Conservation (phyloP, 768 basidiomycete species). For the Naganishia vishniacii region DNA sequence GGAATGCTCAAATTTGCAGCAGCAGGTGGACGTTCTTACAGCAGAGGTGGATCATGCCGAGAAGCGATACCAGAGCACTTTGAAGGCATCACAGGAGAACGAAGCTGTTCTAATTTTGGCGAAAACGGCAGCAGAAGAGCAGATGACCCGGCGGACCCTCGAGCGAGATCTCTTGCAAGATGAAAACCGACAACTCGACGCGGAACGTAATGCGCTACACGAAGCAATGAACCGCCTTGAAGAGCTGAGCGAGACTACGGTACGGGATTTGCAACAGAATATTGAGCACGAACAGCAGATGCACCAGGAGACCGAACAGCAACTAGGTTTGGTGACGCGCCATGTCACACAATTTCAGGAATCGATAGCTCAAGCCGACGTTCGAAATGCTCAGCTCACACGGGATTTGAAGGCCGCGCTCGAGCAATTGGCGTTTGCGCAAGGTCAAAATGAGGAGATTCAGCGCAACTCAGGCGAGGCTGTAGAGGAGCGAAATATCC, state of each 20-base stretch:
- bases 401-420: not conserved
- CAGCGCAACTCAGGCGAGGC: not conserved
- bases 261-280: not conserved
- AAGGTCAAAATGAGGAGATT: not conserved
- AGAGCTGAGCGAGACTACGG: not conserved
- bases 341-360: not conserved
- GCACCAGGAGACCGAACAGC: not conserved
- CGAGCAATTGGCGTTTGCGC: not conserved
- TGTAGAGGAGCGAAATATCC: not conserved
- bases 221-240: not conserved
- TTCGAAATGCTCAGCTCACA: not conserved
- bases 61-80: not conserved
- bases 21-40: not conserved
- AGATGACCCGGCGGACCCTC: not conserved
- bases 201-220: not conserved
- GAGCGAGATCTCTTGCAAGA: not conserved
- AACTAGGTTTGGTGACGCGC: not conserved
- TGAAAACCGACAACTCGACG: not conserved
- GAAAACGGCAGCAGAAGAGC: not conserved
- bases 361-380: not conserved
- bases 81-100: not conserved
- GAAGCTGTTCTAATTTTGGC: conserved; percentile 6
- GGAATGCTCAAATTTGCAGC: not conserved
- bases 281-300: not conserved
- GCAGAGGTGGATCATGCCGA: not conserved